These are phyloP conservation scores for Aspergillus sp. DNA, from an alignment of 2,329 filamentous ascomycete species.

Conservation along the genomic window DNA sequence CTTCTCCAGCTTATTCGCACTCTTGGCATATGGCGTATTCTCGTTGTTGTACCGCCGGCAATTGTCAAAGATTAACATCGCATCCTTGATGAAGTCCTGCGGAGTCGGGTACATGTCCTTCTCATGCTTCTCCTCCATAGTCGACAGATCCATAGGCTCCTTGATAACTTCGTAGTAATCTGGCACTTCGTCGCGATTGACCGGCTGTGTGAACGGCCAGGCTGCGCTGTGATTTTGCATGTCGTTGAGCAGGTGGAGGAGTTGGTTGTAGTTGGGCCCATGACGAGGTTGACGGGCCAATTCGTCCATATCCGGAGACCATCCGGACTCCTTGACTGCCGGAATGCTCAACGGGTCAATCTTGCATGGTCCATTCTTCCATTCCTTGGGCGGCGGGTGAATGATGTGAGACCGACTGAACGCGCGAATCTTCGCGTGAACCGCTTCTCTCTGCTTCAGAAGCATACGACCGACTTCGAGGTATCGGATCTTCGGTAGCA, in stretches of 20 bases:
- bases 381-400: constrained; percentile 79
- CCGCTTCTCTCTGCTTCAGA: constrained; percentile 93
- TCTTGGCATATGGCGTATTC: constrained; percentile 91
- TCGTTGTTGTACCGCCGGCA: constrained; percentile 97
- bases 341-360: constrained; percentile 86
- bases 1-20: constrained; percentile 87
- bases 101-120: constrained; percentile 87
- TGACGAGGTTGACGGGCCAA: constrained; percentile 91
- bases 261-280: constrained; percentile 92
- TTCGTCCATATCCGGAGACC: constrained; percentile 98
- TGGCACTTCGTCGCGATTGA: constrained; percentile 93
- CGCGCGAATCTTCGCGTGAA: constrained; percentile 90
- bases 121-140: constrained; percentile 94
- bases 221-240: constrained; percentile 89
- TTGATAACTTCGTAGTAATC: constrained; percentile 99
- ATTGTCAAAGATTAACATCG: constrained; percentile 87
- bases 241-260: constrained; percentile 88
- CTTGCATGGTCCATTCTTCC: constrained; percentile 69
- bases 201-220: constrained; percentile 92
- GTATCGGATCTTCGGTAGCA: constrained; percentile 93
- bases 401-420: constrained; percentile 86
- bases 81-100: constrained; percentile 88
- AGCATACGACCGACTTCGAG: constrained; percentile 91
- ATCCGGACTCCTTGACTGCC: constrained; percentile 87
- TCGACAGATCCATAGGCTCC: constrained; percentile 92